A percentile compares a stretch with the other conserved stretches of the same genome.
Evolutionary conservation across 257 asterid species (phyloP).

Genomic region (Solanum medicagineum): DNA sequence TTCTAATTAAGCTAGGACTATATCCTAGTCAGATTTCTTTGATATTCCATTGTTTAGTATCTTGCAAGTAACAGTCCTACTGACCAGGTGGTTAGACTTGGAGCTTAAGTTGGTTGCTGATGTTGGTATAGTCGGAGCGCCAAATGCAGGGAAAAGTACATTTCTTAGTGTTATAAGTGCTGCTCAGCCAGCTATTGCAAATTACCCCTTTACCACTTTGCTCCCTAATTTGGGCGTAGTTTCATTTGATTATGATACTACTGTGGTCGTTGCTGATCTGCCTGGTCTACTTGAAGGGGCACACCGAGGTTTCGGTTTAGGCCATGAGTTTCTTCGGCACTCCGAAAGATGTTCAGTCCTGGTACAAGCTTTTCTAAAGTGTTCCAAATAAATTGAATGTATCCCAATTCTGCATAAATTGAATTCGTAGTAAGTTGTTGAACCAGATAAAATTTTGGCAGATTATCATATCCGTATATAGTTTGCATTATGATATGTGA

Average conservation of each 20-base stretch:
- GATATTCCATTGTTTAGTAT: background rate
- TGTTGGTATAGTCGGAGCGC: constrained; percentile 94
- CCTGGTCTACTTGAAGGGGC: constrained; percentile 98
- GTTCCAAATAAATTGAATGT: background rate
- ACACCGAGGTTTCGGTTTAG: constrained; percentile 92
- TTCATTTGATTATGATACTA: constrained; percentile 73
- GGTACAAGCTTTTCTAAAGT: constrained; percentile 27
- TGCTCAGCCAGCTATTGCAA: constrained; percentile 85
- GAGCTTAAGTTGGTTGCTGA: constrained; percentile 97
- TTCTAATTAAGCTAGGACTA: background rate
- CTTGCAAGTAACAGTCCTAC: constrained; percentile 5
- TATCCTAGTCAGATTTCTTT: background rate
- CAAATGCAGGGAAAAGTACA: constrained; percentile 98
- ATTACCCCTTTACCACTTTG: constrained; percentile 93
- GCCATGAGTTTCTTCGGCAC: constrained; percentile 93
- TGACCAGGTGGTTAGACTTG: constrained; percentile 85
- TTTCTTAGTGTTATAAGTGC: constrained; percentile 87
- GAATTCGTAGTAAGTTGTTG: background rate
- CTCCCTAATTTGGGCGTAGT: constrained; percentile 99
- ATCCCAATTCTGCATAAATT: background rate
- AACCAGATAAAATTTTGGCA: background rate
- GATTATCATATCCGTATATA: background rate
- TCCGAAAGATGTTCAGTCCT: constrained; percentile 91
- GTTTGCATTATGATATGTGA: background rate
- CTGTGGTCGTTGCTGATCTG: constrained; percentile 87